These are phyloP conservation scores for Coemansia sp. DNA, from an alignment of 192 early-diverging fungal species.

Conservation along the genomic window DNA sequence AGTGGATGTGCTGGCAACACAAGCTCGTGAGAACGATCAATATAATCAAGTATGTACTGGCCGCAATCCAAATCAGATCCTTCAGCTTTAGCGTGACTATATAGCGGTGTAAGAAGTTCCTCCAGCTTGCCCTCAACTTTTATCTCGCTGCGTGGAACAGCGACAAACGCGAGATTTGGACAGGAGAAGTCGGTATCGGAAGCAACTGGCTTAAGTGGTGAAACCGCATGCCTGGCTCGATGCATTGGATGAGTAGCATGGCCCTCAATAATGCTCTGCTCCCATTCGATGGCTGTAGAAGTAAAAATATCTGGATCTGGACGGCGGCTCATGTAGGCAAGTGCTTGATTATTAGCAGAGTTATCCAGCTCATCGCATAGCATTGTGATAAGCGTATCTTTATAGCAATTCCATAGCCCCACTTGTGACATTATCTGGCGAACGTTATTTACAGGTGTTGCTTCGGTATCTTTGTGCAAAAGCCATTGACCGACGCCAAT, in stretches of 20 bases:
- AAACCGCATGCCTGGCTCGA: conserved; percentile 57
- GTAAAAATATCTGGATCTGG: conserved; percentile 29
- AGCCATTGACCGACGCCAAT: conserved; percentile 36
- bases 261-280: conserved; percentile 64
- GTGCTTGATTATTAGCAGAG: conserved; percentile 56
- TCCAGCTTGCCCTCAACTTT: conserved; percentile 55
- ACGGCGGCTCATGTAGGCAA: conserved; percentile 35
- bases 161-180: conserved; percentile 52
- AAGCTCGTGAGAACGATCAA: conserved; percentile 30
- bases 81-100: conserved; percentile 20
- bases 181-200: conserved; percentile 47
- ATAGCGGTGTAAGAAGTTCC: conserved; percentile 33
- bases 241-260: conserved; percentile 75
- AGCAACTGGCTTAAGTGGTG: conserved; percentile 55
- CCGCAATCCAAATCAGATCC: conserved; percentile 5
- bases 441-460: conserved; percentile 18
- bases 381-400: conserved; percentile 19
- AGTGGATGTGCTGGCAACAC: conserved; percentile 64
- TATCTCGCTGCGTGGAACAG: conserved; percentile 49
- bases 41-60: conserved; percentile 25
- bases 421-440: conserved; percentile 53
- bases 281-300: conserved; percentile 61
- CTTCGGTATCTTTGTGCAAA: not conserved
- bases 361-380: conserved; percentile 58
- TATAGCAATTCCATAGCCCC: conserved; percentile 47